Conservation (phyloP, 192 early-diverging fungal species). For the Thamnidium elegans region DNA sequence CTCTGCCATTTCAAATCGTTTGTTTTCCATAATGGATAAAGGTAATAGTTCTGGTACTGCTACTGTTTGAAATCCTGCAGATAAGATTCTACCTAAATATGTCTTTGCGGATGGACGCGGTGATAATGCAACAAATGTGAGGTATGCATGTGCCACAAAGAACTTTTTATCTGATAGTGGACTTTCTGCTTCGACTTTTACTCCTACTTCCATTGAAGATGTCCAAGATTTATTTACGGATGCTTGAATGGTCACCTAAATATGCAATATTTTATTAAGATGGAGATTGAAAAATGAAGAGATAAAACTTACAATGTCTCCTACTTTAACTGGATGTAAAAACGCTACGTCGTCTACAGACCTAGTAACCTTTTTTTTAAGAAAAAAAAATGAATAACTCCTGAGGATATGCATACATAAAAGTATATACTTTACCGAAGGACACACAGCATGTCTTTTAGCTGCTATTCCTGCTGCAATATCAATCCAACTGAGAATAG, state of each 20-base stretch:
- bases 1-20: constrained; percentile 59
- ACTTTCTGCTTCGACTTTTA: constrained; percentile 68
- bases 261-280: not conserved
- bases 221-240: constrained; percentile 68
- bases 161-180: constrained; percentile 49
- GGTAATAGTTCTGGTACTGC: constrained; percentile 55
- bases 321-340: constrained; percentile 55
- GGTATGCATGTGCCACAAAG: constrained; percentile 64
- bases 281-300: not conserved
- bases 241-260: constrained; percentile 55
- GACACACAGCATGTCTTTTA: constrained; percentile 55
- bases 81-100: constrained; percentile 20
- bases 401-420: not conserved
- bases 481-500: constrained; percentile 67
- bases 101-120: constrained; percentile 28
- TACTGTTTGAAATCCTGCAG: constrained; percentile 18
- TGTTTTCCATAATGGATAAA: constrained; percentile 45
- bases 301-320: constrained; percentile 46
- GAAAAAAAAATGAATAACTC: not conserved
- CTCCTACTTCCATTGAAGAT: constrained; percentile 66
- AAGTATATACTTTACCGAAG: constrained; percentile 39
- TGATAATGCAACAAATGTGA: constrained; percentile 60
- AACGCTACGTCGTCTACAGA: constrained; percentile 71
- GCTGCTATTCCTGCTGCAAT: constrained; percentile 63
- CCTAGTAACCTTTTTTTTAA: constrained; percentile 54